Base-by-base conservation (phyloP, 768 basidiomycete genomes). In the Podaxis mareebaensis region DNA sequence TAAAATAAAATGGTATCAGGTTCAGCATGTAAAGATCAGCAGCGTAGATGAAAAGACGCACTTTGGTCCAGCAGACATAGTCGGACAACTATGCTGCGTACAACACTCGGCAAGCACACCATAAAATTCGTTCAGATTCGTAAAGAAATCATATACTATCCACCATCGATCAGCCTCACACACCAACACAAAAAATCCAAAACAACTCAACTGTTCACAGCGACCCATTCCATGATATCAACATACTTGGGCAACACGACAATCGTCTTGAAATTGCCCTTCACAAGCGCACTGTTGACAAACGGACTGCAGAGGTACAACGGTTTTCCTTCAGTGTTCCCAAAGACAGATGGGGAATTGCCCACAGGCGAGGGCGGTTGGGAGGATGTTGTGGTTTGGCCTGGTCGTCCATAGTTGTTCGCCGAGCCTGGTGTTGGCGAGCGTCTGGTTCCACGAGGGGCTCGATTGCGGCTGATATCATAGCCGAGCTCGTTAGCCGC, bases 251-350 rank as follows among this genome's bases (percentile, higher is more conserved):
- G 96, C 59, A 95, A 83, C 77, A 95, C 91, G 62, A 98, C 95
- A 70, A 99, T 98, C 3, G 95, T 97, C 80, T 96, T 98, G 81
- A 97, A 98, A 76, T 95, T 97, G 24, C 96, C 96, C 75, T 96
- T 98, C 64, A 99, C 96, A 49, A 99, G 83, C 0, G 96, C 94
- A 1, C 95, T 91, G 69, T 96, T 95, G 60, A 92, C 93, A 74
- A 99, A 99, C 3, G 96, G 96, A 59, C 92, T 91, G 75, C 91
- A 96, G 11, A 98, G 83, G 72, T 96, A 97, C 17, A 98, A 78
- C 1, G 92, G 90, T 92, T 93, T 36, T 70, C 42, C 49, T 56
- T 56, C 53, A 20, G 22, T 10, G n/a, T 38, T 49, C 53, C 33
- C 42, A 39, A 53, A 13, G 42, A 40, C 20, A 36, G 67, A 38